Evolutionary conservation across 441 rosid genomes (phyloP).

Genomic region (Eutrema salsugineum): DNA sequence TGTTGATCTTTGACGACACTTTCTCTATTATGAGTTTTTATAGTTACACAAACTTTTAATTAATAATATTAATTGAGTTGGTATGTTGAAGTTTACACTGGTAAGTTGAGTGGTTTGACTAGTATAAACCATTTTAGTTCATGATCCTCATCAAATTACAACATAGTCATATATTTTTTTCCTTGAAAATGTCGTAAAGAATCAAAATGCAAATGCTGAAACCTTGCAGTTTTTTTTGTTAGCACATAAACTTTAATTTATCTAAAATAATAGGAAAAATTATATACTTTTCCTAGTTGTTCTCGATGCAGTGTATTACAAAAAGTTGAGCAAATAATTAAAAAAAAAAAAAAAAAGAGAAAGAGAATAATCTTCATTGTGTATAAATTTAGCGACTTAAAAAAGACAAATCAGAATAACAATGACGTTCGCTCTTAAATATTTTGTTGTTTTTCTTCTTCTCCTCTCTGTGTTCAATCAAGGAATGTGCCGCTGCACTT

Average conservation of each 20-base stretch:
- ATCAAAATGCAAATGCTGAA: background rate
- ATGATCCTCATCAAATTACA: background rate
- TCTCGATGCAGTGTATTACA: background rate
- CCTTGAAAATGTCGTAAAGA: background rate
- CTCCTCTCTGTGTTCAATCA: slow-evolving; percentile 15
- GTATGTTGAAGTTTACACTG: background rate
- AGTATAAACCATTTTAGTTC: background rate
- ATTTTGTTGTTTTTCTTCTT: background rate
- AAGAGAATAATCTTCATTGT: background rate
- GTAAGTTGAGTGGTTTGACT: no score
- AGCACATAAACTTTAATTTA: background rate
- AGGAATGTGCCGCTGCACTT: slow-evolving; percentile 23
- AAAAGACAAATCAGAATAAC: background rate
- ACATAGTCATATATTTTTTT: background rate
- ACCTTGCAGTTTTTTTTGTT: background rate
- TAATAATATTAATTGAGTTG: background rate
- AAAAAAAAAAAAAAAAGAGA: no score
- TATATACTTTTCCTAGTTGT: background rate
- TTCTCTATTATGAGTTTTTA: no score
- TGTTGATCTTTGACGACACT: no score
- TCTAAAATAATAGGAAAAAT: background rate
- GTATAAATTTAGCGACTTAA: background rate
- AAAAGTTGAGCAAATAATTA: background rate
- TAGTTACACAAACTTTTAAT: no score
- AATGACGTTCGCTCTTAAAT: slow-evolving; percentile 15